phyloP scores from a whole-genome alignment of 441 rosid species.

The Dalechampia spathulata region DNA sequence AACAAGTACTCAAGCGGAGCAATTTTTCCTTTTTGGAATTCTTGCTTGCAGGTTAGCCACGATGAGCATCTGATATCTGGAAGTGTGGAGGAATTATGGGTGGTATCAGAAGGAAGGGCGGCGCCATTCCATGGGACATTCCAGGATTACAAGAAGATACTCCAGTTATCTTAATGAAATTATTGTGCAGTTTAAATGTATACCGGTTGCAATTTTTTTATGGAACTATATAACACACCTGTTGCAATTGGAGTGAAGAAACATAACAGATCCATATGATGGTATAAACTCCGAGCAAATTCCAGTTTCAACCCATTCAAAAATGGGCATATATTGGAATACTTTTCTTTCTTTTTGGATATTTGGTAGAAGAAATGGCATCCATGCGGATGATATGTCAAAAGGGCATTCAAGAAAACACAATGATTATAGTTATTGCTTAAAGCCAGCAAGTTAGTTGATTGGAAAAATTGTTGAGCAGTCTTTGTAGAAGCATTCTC shows the following conservation, averaged over 20 bases:
- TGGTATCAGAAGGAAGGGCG: constrained; percentile 66
- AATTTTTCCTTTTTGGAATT: background rate
- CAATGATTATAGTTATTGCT: background rate
- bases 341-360: background rate
- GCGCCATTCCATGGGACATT: constrained; percentile 79
- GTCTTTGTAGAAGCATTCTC: no score
- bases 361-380: background rate
- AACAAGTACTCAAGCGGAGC: background rate
- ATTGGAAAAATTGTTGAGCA: no score
- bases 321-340: background rate
- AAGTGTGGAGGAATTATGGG: constrained; percentile 95
- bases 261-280: background rate
- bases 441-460: background rate
- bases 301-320: background rate
- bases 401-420: no score
- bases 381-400: background rate
- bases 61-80: constrained; percentile 95
- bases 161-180: constrained; percentile 42
- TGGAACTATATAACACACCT: no score
- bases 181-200: no score
- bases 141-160: constrained; percentile 85
- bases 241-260: background rate
- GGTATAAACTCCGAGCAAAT: no score
- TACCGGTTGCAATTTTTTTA: no score
- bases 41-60: constrained; percentile 75